Evolutionary conservation across 495 filamentous ascomycete genomes (phyloP).

Genomic region (Neurospora sp.): DNA sequence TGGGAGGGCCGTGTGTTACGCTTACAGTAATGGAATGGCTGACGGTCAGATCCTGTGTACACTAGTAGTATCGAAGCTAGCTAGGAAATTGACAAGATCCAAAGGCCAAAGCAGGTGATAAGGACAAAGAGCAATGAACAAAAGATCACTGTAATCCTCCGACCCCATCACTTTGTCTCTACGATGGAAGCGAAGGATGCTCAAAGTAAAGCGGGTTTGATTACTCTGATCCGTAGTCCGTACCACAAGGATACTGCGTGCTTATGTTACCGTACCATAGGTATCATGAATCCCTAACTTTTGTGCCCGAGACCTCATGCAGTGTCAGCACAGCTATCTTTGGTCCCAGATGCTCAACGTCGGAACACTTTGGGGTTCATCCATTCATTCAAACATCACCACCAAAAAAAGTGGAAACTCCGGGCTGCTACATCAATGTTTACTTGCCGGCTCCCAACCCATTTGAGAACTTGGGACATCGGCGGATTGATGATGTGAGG

Average conservation of each 20-base stretch:
- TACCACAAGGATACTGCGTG: background rate
- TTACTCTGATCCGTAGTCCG: background rate
- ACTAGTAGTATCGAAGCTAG: background rate
- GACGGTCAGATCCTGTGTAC: background rate
- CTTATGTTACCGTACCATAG: background rate
- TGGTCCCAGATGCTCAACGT: background rate
- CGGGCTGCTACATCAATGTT: background rate
- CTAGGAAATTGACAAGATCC: background rate
- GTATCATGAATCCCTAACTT: background rate
- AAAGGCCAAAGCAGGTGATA: background rate
- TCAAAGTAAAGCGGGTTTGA: constrained; percentile 2
- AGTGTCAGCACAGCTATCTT: background rate
- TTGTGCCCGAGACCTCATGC: background rate
- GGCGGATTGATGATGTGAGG: background rate
- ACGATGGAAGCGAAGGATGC: constrained; percentile 4
- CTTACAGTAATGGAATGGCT: background rate
- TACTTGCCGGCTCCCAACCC: background rate
- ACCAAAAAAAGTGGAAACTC: background rate
- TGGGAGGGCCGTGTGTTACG: background rate
- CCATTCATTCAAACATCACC: background rate
- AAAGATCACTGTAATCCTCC: background rate
- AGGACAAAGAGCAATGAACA: background rate
- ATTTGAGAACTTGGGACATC: background rate
- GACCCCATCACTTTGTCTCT: constrained; percentile 6
- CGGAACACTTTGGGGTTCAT: background rate